phyloP scores from a whole-genome alignment of 805 yeast species.

The Nakazawaea peltata region DNA sequence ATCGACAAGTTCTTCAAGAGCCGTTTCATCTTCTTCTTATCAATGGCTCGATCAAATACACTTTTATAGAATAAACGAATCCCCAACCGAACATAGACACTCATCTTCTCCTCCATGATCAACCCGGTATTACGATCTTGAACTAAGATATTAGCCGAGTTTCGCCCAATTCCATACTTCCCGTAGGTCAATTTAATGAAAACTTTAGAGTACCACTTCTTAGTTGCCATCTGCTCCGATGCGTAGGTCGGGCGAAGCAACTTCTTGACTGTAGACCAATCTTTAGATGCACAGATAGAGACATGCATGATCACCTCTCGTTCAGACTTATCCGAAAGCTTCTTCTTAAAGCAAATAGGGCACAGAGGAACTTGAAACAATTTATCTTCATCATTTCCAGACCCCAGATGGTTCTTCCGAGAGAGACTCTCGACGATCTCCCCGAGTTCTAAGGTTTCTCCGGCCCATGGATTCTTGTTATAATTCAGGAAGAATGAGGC shows the following conservation, averaged over 20 bases:
- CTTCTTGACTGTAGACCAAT: conserved; percentile 63
- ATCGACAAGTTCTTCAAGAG: conserved; percentile 58
- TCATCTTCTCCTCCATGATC: conserved; percentile 89
- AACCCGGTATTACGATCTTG: conserved; percentile 89
- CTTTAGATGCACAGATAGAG: conserved; percentile 76
- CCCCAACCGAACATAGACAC: conserved; percentile 80
- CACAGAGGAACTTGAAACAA: conserved; percentile 29
- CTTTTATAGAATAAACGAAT: conserved; percentile 79
- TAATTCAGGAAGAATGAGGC: conserved; percentile 40
- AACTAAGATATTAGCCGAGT: conserved; percentile 89
- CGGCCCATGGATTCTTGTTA: conserved; percentile 42
- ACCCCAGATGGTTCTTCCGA: conserved; percentile 9
- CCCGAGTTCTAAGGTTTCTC: conserved; percentile 36
- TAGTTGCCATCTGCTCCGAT: conserved; percentile 73
- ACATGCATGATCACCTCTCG: conserved; percentile 77
- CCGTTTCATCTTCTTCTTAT: conserved; percentile 48
- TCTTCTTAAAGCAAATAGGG: conserved; percentile 68
- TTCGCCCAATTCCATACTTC: conserved; percentile 74
- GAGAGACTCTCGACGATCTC: conserved; percentile 34
- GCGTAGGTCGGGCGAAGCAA: conserved; percentile 62
- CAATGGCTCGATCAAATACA: conserved; percentile 47
- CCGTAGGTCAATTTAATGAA: conserved; percentile 85
- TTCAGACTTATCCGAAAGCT: conserved; percentile 45
- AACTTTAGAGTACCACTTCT: conserved; percentile 82
- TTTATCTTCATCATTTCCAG: background rate